These are phyloP conservation scores for Vigna unguiculata DNA, from an alignment of 306 rosid genomes.

Conservation along the genomic window DNA sequence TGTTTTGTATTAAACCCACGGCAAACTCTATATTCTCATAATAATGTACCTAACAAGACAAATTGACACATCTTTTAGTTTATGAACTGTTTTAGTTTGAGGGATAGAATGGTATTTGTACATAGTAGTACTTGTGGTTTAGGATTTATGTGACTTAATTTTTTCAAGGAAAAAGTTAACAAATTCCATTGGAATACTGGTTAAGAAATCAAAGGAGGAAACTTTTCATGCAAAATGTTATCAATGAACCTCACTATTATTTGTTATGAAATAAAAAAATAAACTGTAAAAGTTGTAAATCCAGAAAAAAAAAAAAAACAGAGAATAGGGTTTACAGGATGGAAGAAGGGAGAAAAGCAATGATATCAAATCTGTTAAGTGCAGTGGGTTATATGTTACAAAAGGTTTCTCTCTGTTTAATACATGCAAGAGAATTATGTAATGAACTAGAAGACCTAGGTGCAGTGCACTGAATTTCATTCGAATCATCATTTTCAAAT, in stretches of 20 bases:
- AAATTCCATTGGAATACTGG: background rate
- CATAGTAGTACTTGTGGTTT: background rate
- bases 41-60: slow-evolving; percentile 19
- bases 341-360: too few species aligned
- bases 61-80: background rate
- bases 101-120: slow-evolving; percentile 11
- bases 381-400: too few species aligned
- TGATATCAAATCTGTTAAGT: too few species aligned
- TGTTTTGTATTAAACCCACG: background rate
- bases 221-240: background rate
- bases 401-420: too few species aligned
- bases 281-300: too few species aligned
- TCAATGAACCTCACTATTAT: background rate
- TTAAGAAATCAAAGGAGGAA: background rate
- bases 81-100: slow-evolving; percentile 8
- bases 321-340: too few species aligned
- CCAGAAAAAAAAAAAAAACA: too few species aligned
- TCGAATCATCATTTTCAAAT: background rate
- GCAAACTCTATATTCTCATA: background rate
- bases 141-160: background rate
- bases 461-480: slow-evolving; percentile 4
- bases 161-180: background rate
- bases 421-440: background rate
- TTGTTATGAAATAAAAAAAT: too few species aligned
- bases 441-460: slow-evolving; percentile 8